Evolutionary conservation across 1,139 yeast genomes (phyloP), one percentile per base, ranked within the genome.

Genomic region (Hansenula lynferdii): DNA sequence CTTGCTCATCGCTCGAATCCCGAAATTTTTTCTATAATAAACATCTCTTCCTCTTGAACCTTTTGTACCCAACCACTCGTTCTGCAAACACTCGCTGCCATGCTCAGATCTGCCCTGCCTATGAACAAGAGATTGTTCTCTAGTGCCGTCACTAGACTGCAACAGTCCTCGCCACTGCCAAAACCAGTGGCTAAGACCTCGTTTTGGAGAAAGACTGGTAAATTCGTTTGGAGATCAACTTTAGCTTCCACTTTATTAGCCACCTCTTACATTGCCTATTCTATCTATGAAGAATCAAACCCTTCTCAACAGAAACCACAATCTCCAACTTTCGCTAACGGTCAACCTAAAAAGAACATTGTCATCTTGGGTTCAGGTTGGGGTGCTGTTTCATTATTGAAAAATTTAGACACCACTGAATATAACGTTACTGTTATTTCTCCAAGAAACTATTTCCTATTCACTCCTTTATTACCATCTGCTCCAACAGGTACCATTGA

Each of bases 401-500:
- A 87, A 68, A 77, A 82, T 60, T 72, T 90, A 61, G 96, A 90
- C 61, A 83, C 96, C 37, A 69, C 90, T 34, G 69, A 82, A 60
- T 90, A 89, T 67, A 86, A 90, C 60, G 96, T 90, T 39, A 80
- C 86, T 40, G 81, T 90, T 40, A 84, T 90, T 37, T 86, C 96
- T 27, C 97, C 97, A 45, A 79, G 97, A 69, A 89, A 89, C 72
- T 89, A 87, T 72, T 90, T 90, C 66, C 71, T 90, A 56, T 90
- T 89, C 73, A 89, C 97, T 35, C 97, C 97, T 10, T 70, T 90
- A 60, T 75, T 90, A 55, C 97, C 97, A 34, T 85, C 96, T 21
- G 84, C 90, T 50, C 95, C 97, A 38, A 89, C 96, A 34, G 97
- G 97, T 45, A 85, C 96, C 37, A 79, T 90, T 50, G 96, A 89